These are phyloP conservation scores for Fusarium sp. DNA, from an alignment of 2,329 filamentous ascomycete genomes.

Conservation along the genomic window DNA sequence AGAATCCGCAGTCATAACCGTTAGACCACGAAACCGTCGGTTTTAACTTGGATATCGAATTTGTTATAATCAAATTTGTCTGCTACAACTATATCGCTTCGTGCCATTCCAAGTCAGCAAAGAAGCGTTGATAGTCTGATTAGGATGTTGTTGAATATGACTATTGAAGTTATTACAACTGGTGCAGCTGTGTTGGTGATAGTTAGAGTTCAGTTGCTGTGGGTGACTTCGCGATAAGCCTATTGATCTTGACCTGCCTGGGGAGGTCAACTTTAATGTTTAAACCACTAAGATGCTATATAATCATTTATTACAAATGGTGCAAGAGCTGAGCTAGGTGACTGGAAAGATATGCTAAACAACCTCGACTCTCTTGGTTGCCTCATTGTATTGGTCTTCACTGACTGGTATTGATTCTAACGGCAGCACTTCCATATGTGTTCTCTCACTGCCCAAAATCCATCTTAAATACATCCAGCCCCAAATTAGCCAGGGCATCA, in stretches of 20 bases:
- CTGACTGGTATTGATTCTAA: not conserved
- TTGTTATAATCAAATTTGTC: accelerated
- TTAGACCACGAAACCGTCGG: not conserved
- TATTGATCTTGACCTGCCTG: not conserved
- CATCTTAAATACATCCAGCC: slow-evolving; percentile 55
- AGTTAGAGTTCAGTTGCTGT: not conserved
- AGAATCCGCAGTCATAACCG: not conserved
- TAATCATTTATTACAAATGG: not conserved
- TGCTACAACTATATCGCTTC: accelerated
- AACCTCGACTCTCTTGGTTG: not conserved
- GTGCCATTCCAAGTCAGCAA: not conserved
- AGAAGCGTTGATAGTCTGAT: not conserved
- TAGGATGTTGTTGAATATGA: not conserved
- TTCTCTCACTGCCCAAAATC: slow-evolving; percentile 51
- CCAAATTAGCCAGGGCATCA: slow-evolving; percentile 59
- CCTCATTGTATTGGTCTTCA: not conserved
- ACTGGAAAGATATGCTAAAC: not conserved
- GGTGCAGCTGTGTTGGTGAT: not conserved
- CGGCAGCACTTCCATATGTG: not conserved
- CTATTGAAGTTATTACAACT: not conserved
- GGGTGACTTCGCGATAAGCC: not conserved
- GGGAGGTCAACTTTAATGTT: not conserved
- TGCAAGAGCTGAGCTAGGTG: not conserved
- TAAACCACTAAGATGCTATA: not conserved
- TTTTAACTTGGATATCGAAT: not conserved